phyloP scores from a whole-genome alignment of 1,139 yeast species.

The Starmera stellimalicola region DNA sequence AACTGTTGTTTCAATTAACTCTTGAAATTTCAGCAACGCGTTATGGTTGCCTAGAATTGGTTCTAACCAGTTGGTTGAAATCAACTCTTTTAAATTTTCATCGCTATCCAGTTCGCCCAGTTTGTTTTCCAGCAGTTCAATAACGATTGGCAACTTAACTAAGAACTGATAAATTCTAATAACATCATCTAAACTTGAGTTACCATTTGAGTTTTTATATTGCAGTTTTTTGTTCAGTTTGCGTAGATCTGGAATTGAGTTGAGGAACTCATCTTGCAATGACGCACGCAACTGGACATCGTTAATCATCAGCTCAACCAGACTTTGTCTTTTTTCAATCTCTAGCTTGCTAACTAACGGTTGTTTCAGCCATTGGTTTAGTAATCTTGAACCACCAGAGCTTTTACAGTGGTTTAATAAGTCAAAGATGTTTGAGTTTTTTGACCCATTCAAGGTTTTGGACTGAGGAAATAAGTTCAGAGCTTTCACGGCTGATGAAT shows the following conservation, averaged over 20 bases:
- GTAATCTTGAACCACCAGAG: slow-evolving; percentile 71
- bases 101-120: slow-evolving; percentile 14
- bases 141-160: slow-evolving; percentile 57
- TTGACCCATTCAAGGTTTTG: slow-evolving; percentile 31
- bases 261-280: slow-evolving; percentile 58
- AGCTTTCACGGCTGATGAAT: slow-evolving; percentile 83
- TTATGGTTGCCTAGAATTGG: slow-evolving; percentile 42
- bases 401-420: slow-evolving; percentile 82
- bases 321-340: slow-evolving; percentile 58
- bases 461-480: slow-evolving; percentile 71
- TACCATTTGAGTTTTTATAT: slow-evolving; percentile 28
- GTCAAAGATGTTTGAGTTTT: slow-evolving; percentile 65
- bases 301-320: slow-evolving; percentile 65
- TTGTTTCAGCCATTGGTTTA: slow-evolving; percentile 93
- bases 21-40: slow-evolving; percentile 61
- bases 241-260: slow-evolving; percentile 74
- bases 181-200: slow-evolving; percentile 69
- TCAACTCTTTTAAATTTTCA: slow-evolving; percentile 24
- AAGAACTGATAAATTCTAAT: slow-evolving; percentile 82
- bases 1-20: slow-evolving; percentile 84
- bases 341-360: slow-evolving; percentile 61
- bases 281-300: slow-evolving; percentile 59
- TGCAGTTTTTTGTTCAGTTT: slow-evolving; percentile 59
- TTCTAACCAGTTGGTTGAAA: slow-evolving; percentile 44
- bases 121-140: slow-evolving; percentile 38